Evolutionary conservation across 2,329 filamentous ascomycete genomes (phyloP).

Genomic region (Colletotrichum echinochloae): DNA sequence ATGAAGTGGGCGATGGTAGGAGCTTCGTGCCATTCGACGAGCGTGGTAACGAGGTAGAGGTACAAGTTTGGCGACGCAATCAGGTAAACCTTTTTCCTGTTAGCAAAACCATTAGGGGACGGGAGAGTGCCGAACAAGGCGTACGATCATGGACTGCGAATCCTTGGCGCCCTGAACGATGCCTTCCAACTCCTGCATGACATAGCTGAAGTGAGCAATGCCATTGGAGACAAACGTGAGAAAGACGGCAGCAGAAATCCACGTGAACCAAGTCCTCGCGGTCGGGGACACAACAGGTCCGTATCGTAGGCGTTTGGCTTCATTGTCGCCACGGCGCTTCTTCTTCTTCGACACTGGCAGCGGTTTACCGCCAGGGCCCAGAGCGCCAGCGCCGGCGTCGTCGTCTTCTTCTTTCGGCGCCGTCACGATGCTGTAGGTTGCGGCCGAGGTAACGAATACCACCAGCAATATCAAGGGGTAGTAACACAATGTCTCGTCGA

Average conservation of each 20-base stretch:
- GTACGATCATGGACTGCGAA: conserved; percentile 37
- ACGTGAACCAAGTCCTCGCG: conserved; percentile 80
- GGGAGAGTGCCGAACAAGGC: conserved; percentile 14
- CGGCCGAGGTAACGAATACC: conserved; percentile 63
- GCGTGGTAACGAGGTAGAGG: conserved; percentile 84
- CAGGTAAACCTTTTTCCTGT: conserved; percentile 77
- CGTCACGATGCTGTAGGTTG: conserved; percentile 65
- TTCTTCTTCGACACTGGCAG: conserved; percentile 76
- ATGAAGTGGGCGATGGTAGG: conserved; percentile 84
- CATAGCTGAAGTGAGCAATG: conserved; percentile 56
- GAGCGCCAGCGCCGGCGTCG: conserved; percentile 61
- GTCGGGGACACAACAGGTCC: conserved; percentile 60
- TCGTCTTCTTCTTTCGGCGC: conserved; percentile 61
- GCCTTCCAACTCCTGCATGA: conserved; percentile 32
- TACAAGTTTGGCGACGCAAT: conserved; percentile 89
- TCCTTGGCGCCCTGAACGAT: conserved; percentile 27
- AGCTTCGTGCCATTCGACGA: conserved; percentile 85
- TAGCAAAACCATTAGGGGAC: conserved; percentile 32
- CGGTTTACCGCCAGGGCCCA: conserved; percentile 90
- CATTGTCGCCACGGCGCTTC: conserved; percentile 52
- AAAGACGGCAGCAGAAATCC: conserved; percentile 77
- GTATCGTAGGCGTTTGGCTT: conserved; percentile 50
- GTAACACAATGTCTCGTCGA: conserved; percentile 61
- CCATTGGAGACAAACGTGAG: conserved; percentile 82
- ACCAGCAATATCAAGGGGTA: conserved; percentile 66